Evolutionary conservation across 2,329 filamentous ascomycete species (phyloP).

Genomic region (Apiospora aurea): DNA sequence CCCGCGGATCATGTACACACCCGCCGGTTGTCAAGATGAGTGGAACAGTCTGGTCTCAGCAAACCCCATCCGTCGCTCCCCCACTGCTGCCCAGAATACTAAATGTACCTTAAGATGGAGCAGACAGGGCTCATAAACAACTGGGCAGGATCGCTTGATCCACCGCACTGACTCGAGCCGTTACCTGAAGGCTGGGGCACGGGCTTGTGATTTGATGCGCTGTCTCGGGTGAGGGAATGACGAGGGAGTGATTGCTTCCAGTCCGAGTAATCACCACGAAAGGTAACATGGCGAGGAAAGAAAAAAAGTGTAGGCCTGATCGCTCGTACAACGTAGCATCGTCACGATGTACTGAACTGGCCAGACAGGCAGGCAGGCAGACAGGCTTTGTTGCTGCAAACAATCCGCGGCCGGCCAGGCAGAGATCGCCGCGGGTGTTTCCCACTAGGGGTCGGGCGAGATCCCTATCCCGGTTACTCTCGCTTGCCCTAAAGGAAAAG

Average conservation of each 20-base stretch:
- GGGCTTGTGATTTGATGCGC: neutral
- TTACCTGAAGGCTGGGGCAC: conserved; percentile 13
- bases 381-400: neutral
- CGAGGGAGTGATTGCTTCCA: neutral
- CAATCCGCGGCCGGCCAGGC: neutral
- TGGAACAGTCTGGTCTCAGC: conserved; percentile 20
- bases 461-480: conserved; percentile 19
- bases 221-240: conserved; percentile 4
- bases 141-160: conserved; percentile 11
- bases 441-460: conserved; percentile 8
- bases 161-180: conserved; percentile 16
- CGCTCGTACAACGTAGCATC: conserved; percentile 13
- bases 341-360: neutral
- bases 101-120: neutral
- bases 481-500: conserved; percentile 6
- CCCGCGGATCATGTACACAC: conserved; percentile 12
- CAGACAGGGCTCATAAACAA: neutral
- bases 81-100: conserved; percentile 16
- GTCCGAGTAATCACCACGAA: neutral
- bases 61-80: neutral
- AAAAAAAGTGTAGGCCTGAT: neutral
- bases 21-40: conserved; percentile 11
- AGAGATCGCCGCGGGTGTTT: conserved; percentile 4
- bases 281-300: neutral
- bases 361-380: neutral